These are phyloP conservation scores for Populus hybrid DNA, from an alignment of 441 rosid species.

Conservation along the genomic window DNA sequence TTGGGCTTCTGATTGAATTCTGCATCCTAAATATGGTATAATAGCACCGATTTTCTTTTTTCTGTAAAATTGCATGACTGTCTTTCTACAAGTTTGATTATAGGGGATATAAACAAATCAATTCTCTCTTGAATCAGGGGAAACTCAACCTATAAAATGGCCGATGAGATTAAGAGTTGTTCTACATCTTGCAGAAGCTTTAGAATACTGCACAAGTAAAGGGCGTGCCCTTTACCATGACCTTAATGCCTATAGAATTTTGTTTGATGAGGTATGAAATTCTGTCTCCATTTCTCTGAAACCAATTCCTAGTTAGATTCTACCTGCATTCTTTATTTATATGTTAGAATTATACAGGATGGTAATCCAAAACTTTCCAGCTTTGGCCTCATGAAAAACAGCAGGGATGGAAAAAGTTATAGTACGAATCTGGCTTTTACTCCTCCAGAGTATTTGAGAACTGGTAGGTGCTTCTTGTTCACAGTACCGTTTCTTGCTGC, in stretches of 20 bases:
- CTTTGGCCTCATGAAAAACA: constrained; percentile 93
- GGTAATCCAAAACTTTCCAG: constrained; percentile 89
- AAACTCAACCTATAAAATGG: constrained; percentile 91
- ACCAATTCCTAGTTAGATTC: constrained; percentile 5
- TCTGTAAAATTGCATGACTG: no score
- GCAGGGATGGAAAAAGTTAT: constrained; percentile 89
- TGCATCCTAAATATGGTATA: not conserved
- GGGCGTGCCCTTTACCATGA: constrained; percentile 92
- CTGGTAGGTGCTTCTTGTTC: constrained; percentile 41
- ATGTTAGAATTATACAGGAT: constrained; percentile 46
- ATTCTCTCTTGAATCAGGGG: constrained; percentile 56
- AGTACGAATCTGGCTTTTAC: constrained; percentile 94
- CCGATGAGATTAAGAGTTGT: constrained; percentile 87
- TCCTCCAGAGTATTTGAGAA: constrained; percentile 90
- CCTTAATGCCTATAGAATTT: constrained; percentile 57
- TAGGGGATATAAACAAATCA: not conserved
- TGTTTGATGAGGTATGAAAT: constrained; percentile 41
- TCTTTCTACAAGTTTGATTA: not conserved
- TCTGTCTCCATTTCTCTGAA: constrained; percentile 3
- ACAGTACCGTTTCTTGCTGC: no score
- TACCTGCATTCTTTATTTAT: constrained; percentile 17
- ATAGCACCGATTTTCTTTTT: not conserved
- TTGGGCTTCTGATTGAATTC: not conserved
- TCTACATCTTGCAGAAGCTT: constrained; percentile 84
- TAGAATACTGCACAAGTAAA: constrained; percentile 75